Percentiles rank a stretch among this genome's conserved stretches.
Evolutionary conservation across 805 yeast species (phyloP).

Genomic region (Blastobotrys mokoenaii): DNA sequence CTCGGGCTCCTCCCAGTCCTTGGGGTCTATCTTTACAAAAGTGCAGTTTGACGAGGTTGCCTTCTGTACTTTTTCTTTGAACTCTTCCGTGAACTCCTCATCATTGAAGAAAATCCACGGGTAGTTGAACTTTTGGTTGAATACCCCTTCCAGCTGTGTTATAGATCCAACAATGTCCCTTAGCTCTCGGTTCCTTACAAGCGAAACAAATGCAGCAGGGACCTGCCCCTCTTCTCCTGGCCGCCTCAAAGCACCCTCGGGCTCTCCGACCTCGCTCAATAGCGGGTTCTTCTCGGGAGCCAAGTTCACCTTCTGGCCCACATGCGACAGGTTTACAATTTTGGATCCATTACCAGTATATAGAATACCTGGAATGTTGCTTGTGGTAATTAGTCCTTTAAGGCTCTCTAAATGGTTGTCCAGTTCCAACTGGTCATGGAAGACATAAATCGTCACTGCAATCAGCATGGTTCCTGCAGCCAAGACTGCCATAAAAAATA

Average conservation of each 20-base stretch:
- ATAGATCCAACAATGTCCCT: conserved; percentile 44
- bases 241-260: conserved; percentile 8
- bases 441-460: too few relatives aligned
- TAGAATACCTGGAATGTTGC: too few relatives aligned
- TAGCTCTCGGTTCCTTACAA: conserved; percentile 62
- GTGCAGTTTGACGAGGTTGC: conserved; percentile 36
- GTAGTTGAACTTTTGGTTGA: conserved; percentile 63
- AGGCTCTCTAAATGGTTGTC: too few relatives aligned
- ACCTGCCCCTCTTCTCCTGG: conserved; percentile 28
- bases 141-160: conserved; percentile 49
- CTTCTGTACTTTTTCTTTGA: conserved; percentile 32
- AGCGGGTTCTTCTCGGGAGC: conserved; percentile 9
- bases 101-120: conserved; percentile 81
- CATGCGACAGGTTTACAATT: not conserved
- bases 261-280: conserved; percentile 5
- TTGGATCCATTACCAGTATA: too few relatives aligned
- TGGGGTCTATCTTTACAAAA: conserved; percentile 35
- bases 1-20: conserved; percentile 55
- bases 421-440: too few relatives aligned
- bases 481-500: too few relatives aligned
- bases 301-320: conserved; percentile 4
- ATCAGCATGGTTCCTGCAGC: too few relatives aligned
- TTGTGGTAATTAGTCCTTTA: too few relatives aligned
- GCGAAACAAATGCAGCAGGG: conserved; percentile 67
- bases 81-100: conserved; percentile 48